Evolutionary conservation across 257 asterid genomes (phyloP).

Genomic region (Nicotiana attenuata): DNA sequence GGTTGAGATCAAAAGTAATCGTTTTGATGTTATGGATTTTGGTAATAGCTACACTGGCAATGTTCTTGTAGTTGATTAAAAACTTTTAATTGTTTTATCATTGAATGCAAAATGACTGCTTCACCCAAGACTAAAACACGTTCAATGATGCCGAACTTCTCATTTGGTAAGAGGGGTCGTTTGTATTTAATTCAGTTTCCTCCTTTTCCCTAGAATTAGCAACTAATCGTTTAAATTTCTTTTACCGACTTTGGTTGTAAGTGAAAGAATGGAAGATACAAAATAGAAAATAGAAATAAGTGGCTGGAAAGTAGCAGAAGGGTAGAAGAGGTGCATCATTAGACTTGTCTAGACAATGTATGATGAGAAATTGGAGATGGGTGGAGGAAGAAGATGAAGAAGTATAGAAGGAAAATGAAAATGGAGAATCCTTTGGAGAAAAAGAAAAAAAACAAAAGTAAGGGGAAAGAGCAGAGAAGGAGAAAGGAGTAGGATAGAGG

Average conservation of each 20-base stretch:
- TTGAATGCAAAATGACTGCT: not conserved
- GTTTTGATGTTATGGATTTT: not conserved
- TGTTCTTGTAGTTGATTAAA: not conserved
- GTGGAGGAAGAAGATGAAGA: not conserved
- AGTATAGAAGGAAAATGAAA: not conserved
- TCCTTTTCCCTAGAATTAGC: constrained; percentile 2
- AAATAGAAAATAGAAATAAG: not conserved
- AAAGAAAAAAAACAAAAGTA: not conserved
- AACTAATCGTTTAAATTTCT: not conserved
- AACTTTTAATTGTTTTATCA: not conserved
- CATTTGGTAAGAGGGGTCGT: not conserved
- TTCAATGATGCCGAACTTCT: not conserved
- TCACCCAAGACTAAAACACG: not conserved
- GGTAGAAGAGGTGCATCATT: not conserved
- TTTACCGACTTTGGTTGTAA: not conserved
- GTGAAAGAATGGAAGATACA: not conserved
- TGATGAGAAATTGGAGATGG: not conserved
- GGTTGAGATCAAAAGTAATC: not conserved
- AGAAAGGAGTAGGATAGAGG: not conserved
- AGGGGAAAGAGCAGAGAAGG: not conserved
- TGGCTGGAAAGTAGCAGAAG: not conserved
- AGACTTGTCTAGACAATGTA: not conserved
- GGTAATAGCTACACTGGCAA: not conserved
- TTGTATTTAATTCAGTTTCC: not conserved
- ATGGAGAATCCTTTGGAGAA: not conserved